Evolutionary conservation across 768 basidiomycete species (phyloP), one percentile per base, ranked within the genome.

Genomic region (Boletus vermiculosoides): DNA sequence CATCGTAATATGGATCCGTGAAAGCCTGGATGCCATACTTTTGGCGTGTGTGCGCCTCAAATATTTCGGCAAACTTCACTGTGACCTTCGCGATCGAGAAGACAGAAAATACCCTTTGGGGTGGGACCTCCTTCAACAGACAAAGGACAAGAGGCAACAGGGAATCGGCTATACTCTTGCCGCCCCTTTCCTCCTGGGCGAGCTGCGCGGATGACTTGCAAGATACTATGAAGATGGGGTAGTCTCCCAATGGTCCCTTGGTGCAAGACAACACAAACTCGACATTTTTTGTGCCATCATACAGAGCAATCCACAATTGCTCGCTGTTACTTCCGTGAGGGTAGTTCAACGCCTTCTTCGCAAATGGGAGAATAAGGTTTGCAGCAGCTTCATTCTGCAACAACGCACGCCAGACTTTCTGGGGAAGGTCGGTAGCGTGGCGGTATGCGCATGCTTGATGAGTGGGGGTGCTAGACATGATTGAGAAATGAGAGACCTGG

Each of bases 1-100:
- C 84, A 28, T 79, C 78, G 56, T 91, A 91, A 62, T 89, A 90
- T 0, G 83, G 81, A 0, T 54, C 34, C 37, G 74, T 61, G 42
- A 66, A 49, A 2, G 56, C 54, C 23, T 82, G 47, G 2, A 67
- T 58, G 31, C 22, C 54, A 9, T 39, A 8, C n/a, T 18, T 8
- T 11, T 42, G 16, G 13, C 30, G 25, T 1, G 41, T n/a, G 59
- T 45, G 23, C 72, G 71, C 87, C 83, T 50, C 57, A 23, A 67
- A 90, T 10, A 74, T 57, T 4, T 67, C 57, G 2, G 78, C 74
- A 61, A 91, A 87, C 5, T 61, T 57, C 9, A 56, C 42, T 0
- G 82, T 67, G 22, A 89, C 70, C 10, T 64, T 60, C 4, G 82
- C 76, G 6, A 78, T 74, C 3, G 85, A 81, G 56, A 89, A 92